phyloP scores from a whole-genome alignment of 495 filamentous ascomycete species.

The Annulohypoxylon maeteangense region DNA sequence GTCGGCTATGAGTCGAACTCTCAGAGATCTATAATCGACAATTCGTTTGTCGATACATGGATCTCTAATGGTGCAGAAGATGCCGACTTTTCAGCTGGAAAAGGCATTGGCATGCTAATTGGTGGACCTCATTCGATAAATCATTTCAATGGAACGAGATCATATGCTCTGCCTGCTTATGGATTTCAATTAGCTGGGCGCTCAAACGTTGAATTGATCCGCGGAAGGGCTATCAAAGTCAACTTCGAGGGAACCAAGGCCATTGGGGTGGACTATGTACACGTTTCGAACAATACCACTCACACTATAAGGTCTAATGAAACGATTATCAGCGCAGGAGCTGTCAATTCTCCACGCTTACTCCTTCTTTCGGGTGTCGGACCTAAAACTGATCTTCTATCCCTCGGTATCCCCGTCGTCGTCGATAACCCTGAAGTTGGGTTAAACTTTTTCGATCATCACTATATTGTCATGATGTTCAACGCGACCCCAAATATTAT shows the following conservation, averaged over 20 bases:
- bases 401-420: constrained; percentile 59
- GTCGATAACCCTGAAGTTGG: constrained; percentile 61
- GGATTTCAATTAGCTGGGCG: constrained; percentile 42
- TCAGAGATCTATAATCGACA: constrained; percentile 9
- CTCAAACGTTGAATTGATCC: constrained; percentile 53
- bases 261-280: constrained; percentile 55
- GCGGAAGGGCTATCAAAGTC: constrained; percentile 55
- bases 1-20: constrained; percentile 14
- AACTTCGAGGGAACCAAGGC: constrained; percentile 49
- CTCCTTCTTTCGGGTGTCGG: constrained; percentile 69
- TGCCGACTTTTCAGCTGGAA: constrained; percentile 18
- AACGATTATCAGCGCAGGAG: constrained; percentile 63
- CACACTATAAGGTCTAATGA: constrained; percentile 62
- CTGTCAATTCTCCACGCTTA: constrained; percentile 64
- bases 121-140: constrained; percentile 22
- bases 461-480: constrained; percentile 45
- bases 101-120: constrained; percentile 25
- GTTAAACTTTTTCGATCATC: constrained; percentile 60
- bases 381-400: constrained; percentile 53
- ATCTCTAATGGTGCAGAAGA: constrained; percentile 14
- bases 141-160: constrained; percentile 17
- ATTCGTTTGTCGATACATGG: constrained; percentile 23
- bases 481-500: constrained; percentile 28
- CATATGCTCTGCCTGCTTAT: constrained; percentile 50
- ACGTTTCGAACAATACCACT: constrained; percentile 56